These are phyloP conservation scores for Pythium biforme DNA, from an alignment of 352 stramenopile genomes.

Conservation along the genomic window DNA sequence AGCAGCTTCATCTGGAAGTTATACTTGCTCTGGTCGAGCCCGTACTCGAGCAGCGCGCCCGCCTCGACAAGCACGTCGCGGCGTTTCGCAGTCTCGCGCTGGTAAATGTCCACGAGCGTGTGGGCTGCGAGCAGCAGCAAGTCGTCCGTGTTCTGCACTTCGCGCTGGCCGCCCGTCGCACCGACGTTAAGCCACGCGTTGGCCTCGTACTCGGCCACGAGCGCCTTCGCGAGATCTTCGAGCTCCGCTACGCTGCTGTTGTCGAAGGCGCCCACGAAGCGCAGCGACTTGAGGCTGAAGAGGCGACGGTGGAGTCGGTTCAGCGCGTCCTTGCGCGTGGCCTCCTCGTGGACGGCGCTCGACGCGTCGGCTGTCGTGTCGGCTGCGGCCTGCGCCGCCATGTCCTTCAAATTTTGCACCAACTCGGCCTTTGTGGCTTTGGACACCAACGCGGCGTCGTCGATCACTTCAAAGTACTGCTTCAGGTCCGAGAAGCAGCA, in stretches of 20 bases:
- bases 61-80: conserved; percentile 51
- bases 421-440: conserved; percentile 36
- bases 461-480: conserved; percentile 59
- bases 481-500: conserved; percentile 88
- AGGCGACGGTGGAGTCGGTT: conserved; percentile 51
- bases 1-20: conserved; percentile 92
- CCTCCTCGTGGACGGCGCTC: conserved; percentile 20
- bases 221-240: conserved; percentile 36
- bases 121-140: conserved; percentile 72
- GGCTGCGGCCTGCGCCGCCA: conserved; percentile 12
- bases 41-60: conserved; percentile 66
- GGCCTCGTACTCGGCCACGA: conserved; percentile 68
- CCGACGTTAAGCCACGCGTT: conserved; percentile 73
- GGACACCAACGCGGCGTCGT: conserved; percentile 35
- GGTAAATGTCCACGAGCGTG: conserved; percentile 68
- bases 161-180: conserved; percentile 68
- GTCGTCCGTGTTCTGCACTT: conserved; percentile 85
- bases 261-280: conserved; percentile 62
- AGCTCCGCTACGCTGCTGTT: conserved; percentile 31
- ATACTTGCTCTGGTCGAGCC: conserved; percentile 77
- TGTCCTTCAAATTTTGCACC: conserved; percentile 38
- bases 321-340: conserved; percentile 44
- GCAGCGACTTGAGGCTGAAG: conserved; percentile 65
- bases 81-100: conserved; percentile 31
- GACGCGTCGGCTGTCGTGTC: conserved; percentile 9